These are phyloP conservation scores for Pseudonectria buxi DNA, from an alignment of 2,329 filamentous ascomycete species.

Conservation along the genomic window DNA sequence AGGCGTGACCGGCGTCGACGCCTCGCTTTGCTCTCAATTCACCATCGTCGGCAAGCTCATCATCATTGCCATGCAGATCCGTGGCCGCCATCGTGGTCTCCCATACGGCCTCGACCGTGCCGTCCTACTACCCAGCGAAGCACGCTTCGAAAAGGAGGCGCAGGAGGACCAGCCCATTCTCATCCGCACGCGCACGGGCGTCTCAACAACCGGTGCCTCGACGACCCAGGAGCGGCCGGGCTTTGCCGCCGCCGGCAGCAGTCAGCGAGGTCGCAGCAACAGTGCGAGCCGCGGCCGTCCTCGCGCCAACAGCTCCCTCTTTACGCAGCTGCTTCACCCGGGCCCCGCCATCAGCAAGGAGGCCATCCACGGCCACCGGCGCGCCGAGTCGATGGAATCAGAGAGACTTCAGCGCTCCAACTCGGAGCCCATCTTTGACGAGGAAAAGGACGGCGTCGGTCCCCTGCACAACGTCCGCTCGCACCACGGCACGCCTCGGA, in stretches of 20 bases:
- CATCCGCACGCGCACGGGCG: conserved; percentile 29
- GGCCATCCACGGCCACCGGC: conserved; percentile 20
- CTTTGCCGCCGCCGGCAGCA: conserved; percentile 18
- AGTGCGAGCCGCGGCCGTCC: conserved; percentile 33
- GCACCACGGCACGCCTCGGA: conserved; percentile 17
- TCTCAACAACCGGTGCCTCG: conserved; percentile 26
- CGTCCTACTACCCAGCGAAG: conserved; percentile 51
- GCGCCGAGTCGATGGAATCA: conserved; percentile 21
- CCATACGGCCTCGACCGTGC: conserved; percentile 61
- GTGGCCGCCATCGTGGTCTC: conserved; percentile 61
- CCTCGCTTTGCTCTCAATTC: conserved; percentile 80
- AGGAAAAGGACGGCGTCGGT: conserved; percentile 21
- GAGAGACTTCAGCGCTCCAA: conserved; percentile 17
- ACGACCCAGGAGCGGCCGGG: conserved; percentile 18
- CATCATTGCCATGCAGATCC: conserved; percentile 63
- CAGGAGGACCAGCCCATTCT: conserved; percentile 38
- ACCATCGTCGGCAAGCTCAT: conserved; percentile 63
- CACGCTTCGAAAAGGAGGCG: conserved; percentile 47
- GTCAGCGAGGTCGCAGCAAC: conserved; percentile 23
- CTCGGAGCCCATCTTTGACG: conserved; percentile 21
- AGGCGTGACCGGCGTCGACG: conserved; percentile 68
- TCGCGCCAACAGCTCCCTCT: conserved; percentile 34
- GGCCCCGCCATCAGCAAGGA: conserved; percentile 35
- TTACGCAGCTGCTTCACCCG: conserved; percentile 42
- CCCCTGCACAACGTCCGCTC: conserved; percentile 20